Evolutionary conservation across 2,329 filamentous ascomycete species (phyloP), one percentile per base, ranked within the genome.

Genomic region (Claviceps cyperi): DNA sequence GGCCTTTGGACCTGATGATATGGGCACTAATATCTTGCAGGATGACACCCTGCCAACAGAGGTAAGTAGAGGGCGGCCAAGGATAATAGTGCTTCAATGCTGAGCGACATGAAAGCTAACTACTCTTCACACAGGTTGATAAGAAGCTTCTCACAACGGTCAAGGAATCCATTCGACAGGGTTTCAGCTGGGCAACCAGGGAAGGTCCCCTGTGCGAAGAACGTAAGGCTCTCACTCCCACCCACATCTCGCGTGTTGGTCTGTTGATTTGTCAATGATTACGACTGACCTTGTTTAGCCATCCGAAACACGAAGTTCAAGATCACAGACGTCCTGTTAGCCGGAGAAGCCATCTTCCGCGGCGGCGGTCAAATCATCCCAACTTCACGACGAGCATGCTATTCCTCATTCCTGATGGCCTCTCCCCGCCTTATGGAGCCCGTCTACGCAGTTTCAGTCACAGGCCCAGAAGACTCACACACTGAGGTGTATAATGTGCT

Each of bases 301-400:
- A 97, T 98, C 62, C 90, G 92, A 59, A 98, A 98, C 68, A 88
- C 88, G 58, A 96, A 95, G 64, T 98, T 98, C 77, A 88, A 90
- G 63, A 81, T 98, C 61, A 97, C 90, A 54, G 91, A 97, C 63
- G 80, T 95, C 49, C 75, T 84, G 41, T 76, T 98, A 19, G 91
- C 90, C 11, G 76, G 81, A 48, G 89, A 97, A 68, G 85, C 91
- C 48, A 97, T 98, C 62, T 94, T 89, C 74, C 81, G 92, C 48
- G 92, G 92, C 51, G 91, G 91, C 57, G 92, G 92, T 43, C 92
- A 98, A 66, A 94, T 98, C 62, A 98, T 98, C 63, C 92, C 92
- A 44, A 97, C 92, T 1, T 83, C 90, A 52, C 83, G 92, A 49
- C 80, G 92, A 51, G 89, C 92, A 11, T 91, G 92, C 67, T 98